These are phyloP conservation scores for Tetracentron sinense DNA, from an alignment of 164 flowering plant genomes.

Conservation along the genomic window DNA sequence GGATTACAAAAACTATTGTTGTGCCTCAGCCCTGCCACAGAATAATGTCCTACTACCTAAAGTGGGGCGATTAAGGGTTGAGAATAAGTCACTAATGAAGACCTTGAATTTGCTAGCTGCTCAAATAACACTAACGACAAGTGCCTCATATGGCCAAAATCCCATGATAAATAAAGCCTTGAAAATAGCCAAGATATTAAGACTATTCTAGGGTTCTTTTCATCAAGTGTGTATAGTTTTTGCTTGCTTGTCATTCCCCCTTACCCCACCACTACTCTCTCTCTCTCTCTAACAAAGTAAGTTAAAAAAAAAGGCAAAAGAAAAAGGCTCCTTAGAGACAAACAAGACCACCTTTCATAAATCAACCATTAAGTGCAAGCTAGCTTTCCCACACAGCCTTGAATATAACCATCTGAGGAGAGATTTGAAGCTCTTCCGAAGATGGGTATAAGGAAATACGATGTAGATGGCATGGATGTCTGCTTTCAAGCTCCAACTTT, in stretches of 20 bases:
- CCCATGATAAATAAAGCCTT: background rate
- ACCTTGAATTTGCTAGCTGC: background rate
- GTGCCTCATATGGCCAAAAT: background rate
- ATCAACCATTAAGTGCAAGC: conserved; percentile 25
- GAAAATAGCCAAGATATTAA: background rate
- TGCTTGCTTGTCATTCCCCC: conserved; percentile 38
- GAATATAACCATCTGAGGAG: conserved; percentile 27
- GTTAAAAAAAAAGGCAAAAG: conserved; percentile 4
- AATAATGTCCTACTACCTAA: no score
- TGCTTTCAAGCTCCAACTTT: conserved; percentile 48
- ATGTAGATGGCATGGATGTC: conserved; percentile 28
- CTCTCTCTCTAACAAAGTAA: conserved; percentile 20
- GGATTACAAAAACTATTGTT: no score
- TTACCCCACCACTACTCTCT: conserved; percentile 44
- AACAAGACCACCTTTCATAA: conserved; percentile 32
- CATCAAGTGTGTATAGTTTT: background rate
- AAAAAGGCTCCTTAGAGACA: conserved; percentile 26
- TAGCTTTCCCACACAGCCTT: conserved; percentile 36
- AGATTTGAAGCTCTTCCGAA: conserved; percentile 13
- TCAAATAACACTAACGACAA: no score
- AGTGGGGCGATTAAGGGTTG: background rate
- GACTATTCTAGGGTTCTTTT: conserved; percentile 37
- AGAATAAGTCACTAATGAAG: background rate
- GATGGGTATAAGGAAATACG: conserved; percentile 41
- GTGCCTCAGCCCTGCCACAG: no score